Base-by-base conservation (phyloP, 495 filamentous ascomycete species). In the Articulospora tetracladia region DNA sequence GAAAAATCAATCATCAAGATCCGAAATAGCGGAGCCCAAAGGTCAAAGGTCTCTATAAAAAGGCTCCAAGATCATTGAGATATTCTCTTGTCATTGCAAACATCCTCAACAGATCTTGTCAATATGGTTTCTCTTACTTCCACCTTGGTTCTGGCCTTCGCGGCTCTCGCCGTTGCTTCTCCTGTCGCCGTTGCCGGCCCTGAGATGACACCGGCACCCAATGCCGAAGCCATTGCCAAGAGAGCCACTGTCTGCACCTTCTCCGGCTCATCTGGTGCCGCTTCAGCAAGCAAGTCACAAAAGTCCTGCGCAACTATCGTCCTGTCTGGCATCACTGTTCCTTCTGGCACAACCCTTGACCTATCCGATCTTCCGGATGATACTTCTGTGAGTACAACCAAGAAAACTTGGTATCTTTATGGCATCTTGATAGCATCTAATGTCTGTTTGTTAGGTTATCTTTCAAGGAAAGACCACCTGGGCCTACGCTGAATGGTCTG, bases 401-500 rank as follows among this genome's bases (percentile, higher is more conserved):
- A 12, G 10, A 24, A 25, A 17, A 13, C 23, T 22, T 49, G n/a
- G 19, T 20, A 3, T 17, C 19, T n/a, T n/a, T n/a, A n/a, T n/a
- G n/a, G n/a, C n/a, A n/a, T n/a, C n/a, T 22, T 47, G 4, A 32
- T 26, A 32, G 34, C 10, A 39, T 10, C 44, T 53, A 27, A 51
- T 19, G 25, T 30, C 51, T 30, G 20, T 47, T 53, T 27, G 15
- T 24, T 41, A 74, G 69, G 73, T 79, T 26, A 80, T 76, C 23
- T 83, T 83, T 63, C 62, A 75, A 39, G 80, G 80, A 15, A 71
- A 69, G 19, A 81, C 77, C 1, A 74, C 73, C 15, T 83, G 75
- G 58, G 77, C 66, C 6, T 83, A 79, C 50, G 60, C 74, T 36
- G 79, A 82, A 59, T 82, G 79, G 78, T 46, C 55, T 1, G 79